Base-by-base conservation (phyloP, 805 yeast species). In the Suhomyces emberorum region DNA sequence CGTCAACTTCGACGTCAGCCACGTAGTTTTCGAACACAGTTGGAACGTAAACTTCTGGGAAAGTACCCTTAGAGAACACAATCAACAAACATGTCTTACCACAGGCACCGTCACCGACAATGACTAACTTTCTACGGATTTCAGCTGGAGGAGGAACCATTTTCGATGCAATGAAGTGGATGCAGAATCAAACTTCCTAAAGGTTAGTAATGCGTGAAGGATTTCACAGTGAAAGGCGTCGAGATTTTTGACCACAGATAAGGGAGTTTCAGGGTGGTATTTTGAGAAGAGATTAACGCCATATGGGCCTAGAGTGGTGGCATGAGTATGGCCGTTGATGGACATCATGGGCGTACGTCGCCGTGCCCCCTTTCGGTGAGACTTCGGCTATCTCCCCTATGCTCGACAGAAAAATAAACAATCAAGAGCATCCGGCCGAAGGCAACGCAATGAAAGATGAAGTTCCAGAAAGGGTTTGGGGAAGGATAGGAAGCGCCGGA, bases 21-120 rank as follows among this genome's bases (percentile, higher is more conserved):
- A 91, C 97, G 65, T 91, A 93, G 73, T 89, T 93, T 64, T 91
- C 98, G 57, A 91, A 91, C 43, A 91, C 98, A 16, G 60, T 55
- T 3, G 60, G 60, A 12, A 54, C 60, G 43, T 55, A 55, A 6
- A 55, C 60, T 36, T 55, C 59, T 17, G 60, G 60, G 53, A 55
- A 55, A 10, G 59, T 54, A 9, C 60, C 60, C 46, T 54, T 54
- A 35, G 58, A 51, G 40, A 53, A 55, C n/a, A 55, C 60, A 30
- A 54, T 55, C 55, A 55, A 54, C 38, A 55, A 57, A 51, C 59
- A 55, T 17, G 60, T 55, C 39, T 55, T 55, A 39, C 60, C 60
- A 45, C 60, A 55, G 18, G 60, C 60, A 52, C 60, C 60, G 37
- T 55, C 60, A 41, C 60, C 60, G 41, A 55, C 60, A 37, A 55